These are phyloP conservation scores for Samsoniella hepiali DNA, from an alignment of 2,329 filamentous ascomycete species.

Conservation along the genomic window DNA sequence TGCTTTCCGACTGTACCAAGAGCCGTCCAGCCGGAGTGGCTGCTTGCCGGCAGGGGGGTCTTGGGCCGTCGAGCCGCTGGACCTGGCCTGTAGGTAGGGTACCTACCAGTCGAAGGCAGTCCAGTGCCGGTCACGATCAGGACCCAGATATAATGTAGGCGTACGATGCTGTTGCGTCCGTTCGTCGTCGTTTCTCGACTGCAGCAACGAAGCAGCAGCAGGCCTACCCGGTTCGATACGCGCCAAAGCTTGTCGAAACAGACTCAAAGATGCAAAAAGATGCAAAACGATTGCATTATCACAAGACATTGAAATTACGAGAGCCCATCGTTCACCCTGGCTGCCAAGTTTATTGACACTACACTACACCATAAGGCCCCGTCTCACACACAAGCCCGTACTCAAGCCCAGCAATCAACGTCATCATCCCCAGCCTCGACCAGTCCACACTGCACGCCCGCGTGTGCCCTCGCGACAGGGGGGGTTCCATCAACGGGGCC, in stretches of 20 bases:
- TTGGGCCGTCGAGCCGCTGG: neutral
- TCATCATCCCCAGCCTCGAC: slow-evolving; percentile 4
- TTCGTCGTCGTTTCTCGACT: neutral
- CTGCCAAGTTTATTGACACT: neutral
- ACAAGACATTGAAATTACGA: neutral
- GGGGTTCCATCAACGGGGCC: neutral
- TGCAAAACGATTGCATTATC: neutral
- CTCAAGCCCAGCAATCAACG: slow-evolving; percentile 4
- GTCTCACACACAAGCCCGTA: neutral
- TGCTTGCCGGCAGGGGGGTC: neutral
- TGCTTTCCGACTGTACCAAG: neutral
- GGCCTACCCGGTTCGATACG: too few species aligned
- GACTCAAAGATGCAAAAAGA: neutral
- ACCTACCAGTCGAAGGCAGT: neutral
- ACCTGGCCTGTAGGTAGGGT: too few species aligned
- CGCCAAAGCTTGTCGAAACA: neutral
- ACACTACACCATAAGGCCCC: neutral
- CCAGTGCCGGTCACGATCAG: neutral
- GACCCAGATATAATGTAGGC: neutral
- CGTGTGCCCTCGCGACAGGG: too few species aligned
- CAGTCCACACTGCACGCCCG: neutral
- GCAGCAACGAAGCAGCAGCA: neutral
- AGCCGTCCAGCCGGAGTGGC: neutral
- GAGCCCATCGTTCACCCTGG: neutral
- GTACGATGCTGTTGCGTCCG: too few species aligned